These are phyloP conservation scores for Crithidia bombi DNA, from an alignment of 208 protist species.

Conservation along the genomic window DNA sequence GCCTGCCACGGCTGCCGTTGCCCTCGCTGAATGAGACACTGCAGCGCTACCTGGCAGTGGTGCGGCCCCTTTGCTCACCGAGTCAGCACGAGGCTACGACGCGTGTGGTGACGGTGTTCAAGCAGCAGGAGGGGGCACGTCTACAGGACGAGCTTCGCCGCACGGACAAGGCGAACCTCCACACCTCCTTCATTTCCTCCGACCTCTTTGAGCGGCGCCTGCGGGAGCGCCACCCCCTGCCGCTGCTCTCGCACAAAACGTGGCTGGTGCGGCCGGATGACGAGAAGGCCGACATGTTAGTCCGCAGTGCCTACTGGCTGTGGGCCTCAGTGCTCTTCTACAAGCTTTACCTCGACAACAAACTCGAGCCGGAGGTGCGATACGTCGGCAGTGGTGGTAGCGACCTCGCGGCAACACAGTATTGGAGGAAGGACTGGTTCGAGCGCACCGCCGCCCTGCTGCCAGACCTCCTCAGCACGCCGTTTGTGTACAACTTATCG, in stretches of 20 bases:
- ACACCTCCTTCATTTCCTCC: conserved; percentile 87
- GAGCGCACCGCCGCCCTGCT: conserved; percentile 67
- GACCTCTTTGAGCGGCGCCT: conserved; percentile 79
- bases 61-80: conserved; percentile 61
- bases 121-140: conserved; percentile 41
- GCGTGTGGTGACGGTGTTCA: conserved; percentile 59
- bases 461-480: conserved; percentile 60
- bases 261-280: conserved; percentile 61
- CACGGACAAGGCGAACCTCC: conserved; percentile 81
- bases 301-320: conserved; percentile 77
- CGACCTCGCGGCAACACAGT: conserved; percentile 19
- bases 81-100: conserved; percentile 42
- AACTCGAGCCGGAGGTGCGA: conserved; percentile 68
- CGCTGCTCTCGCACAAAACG: conserved; percentile 62
- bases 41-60: conserved; percentile 51
- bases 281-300: conserved; percentile 67
- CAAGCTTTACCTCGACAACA: conserved; percentile 72
- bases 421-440: conserved; percentile 84
- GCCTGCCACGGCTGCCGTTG: conserved; percentile 77
- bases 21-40: conserved; percentile 63
- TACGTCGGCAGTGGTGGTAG: conserved; percentile 20
- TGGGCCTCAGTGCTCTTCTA: conserved; percentile 74
- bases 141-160: conserved; percentile 76
- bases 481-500: conserved; percentile 54
- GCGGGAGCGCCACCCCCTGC: conserved; percentile 60